Base-by-base conservation (phyloP, 805 yeast genomes). In the Suhomyces faveliae region DNA sequence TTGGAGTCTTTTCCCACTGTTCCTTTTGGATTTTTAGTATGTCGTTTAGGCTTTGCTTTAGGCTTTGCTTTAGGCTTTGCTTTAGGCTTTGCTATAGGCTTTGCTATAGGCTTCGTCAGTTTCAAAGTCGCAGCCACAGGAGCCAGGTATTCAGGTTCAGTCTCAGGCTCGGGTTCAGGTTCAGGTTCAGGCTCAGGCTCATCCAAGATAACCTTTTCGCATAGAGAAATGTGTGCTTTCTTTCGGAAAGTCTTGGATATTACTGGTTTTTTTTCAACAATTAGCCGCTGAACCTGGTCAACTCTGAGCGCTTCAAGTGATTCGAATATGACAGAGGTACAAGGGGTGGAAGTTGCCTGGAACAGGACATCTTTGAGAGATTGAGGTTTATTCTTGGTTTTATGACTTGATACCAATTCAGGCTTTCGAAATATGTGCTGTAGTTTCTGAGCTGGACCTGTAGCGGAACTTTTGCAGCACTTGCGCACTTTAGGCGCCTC, bases 271-370 rank as follows among this genome's bases (percentile, higher is more conserved):
- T 29, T 22, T 5, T 35, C 23, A 20, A 23, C 13, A 24, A 45
- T 27, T 25, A 20, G 22, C 24, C 23, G 42, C 35, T 51, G 51
- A 13, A 50, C 35, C 24, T 40, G 19, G 3, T 49, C 48, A 5
- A 48, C 47, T 30, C 35, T 42, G 5, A 19, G 20, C 10, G 45
- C 48, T 33, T 42, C 42, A 12, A 48, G 21, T 9, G 33, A 7
- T 7, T 40, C 38, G 8, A 45, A n/a, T 20, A 43, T 22, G 9
- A 41, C 23, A 7, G 51, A 47, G 22, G 22, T 47, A 7, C 33
- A 17, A 11, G 54, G 57, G 4, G 57, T 53, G 3, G 57, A 53
- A 6, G 57, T 53, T 2, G 57, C 57, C 19, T 46, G 48, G 39
- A 53, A 53, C 6, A 48, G 40, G 8, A 17, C 9, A 2, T 44